Percentiles rank a stretch among this genome's conserved stretches.
These are phyloP conservation scores for Penicillium verhagenii DNA, from an alignment of 495 filamentous ascomycete genomes.

Conservation along the genomic window DNA sequence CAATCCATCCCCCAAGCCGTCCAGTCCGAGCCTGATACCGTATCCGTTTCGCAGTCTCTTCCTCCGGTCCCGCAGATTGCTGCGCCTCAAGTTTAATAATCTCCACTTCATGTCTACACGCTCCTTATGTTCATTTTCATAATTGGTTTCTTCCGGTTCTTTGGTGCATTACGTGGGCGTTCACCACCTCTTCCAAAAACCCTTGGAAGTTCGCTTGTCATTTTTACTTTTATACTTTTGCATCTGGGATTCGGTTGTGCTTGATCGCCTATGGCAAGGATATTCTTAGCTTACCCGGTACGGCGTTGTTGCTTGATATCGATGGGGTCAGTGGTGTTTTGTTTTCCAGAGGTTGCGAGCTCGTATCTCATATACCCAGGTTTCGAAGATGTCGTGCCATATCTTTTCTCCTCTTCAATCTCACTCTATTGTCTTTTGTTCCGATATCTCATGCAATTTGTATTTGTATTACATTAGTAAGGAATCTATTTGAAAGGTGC, in stretches of 20 bases:
- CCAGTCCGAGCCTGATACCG: slow-evolving; percentile 14
- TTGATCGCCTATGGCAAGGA: slow-evolving; percentile 17
- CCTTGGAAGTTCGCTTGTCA: slow-evolving; percentile 4
- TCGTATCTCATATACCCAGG: slow-evolving; percentile 28
- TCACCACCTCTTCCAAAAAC: slow-evolving; percentile 8
- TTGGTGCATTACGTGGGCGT: slow-evolving; percentile 23
- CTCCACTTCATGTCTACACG: neutral
- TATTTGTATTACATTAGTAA: neutral
- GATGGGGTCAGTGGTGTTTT: slow-evolving; percentile 26
- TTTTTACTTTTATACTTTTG: neutral
- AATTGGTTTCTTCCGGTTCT: slow-evolving; percentile 1
- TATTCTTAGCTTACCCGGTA: slow-evolving; percentile 2
- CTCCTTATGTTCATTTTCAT: neutral
- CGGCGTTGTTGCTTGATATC: slow-evolving; percentile 27
- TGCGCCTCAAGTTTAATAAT: slow-evolving; percentile 16
- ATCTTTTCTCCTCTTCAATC: neutral
- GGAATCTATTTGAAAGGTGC: neutral
- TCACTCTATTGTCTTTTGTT: neutral
- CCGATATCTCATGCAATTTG: neutral
- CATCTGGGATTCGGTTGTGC: neutral
- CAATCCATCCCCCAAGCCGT: slow-evolving; percentile 39
- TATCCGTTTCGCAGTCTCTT: slow-evolving; percentile 14
- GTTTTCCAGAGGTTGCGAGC: slow-evolving; percentile 13
- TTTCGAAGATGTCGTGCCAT: slow-evolving; percentile 2
- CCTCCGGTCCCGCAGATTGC: slow-evolving; percentile 19